Conservation (phyloP, 1,139 yeast species). For the Geotrichum fermentans region DNA sequence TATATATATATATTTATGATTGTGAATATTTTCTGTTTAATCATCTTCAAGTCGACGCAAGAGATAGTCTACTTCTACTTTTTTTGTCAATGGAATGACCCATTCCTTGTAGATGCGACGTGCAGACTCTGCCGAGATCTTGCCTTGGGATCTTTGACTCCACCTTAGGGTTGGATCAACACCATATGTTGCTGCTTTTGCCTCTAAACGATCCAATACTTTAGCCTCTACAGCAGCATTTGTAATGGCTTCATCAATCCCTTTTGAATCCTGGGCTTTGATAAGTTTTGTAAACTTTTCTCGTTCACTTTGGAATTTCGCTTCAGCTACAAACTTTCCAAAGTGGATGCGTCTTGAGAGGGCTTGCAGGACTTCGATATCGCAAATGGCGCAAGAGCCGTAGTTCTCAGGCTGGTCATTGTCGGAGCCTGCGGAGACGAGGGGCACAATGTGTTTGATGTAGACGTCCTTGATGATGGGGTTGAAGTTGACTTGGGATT, state of each 20-base stretch:
- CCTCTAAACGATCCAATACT: conserved; percentile 69
- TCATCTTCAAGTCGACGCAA: conserved; percentile 69
- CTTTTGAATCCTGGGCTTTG: conserved; percentile 57
- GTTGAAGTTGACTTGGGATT: conserved; percentile 74
- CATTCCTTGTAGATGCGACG: conserved; percentile 80
- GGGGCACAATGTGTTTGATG: conserved; percentile 66
- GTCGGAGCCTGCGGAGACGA: conserved; percentile 60
- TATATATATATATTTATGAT: conserved; percentile 1
- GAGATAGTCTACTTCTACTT: conserved; percentile 88
- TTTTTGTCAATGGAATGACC: conserved; percentile 89
- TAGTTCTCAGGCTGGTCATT: conserved; percentile 72
- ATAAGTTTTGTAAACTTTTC: conserved; percentile 63
- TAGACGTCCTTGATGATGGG: conserved; percentile 61
- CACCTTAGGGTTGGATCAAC: conserved; percentile 75
- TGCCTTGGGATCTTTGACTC: conserved; percentile 64
- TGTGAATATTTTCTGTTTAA: background rate
- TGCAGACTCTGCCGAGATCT: conserved; percentile 73
- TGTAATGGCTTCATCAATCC: conserved; percentile 77
- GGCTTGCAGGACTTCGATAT: conserved; percentile 82
- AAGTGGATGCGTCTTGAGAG: conserved; percentile 92
- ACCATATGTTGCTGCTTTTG: conserved; percentile 82
- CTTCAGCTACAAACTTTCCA: conserved; percentile 96
- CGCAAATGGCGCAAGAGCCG: conserved; percentile 82
- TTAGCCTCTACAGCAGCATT: conserved; percentile 80
- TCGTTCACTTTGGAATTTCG: conserved; percentile 70